A percentile compares a stretch with the other conserved stretches of the same genome.
Conservation (phyloP, 441 rosid species). For the Capsella rubella region DNA sequence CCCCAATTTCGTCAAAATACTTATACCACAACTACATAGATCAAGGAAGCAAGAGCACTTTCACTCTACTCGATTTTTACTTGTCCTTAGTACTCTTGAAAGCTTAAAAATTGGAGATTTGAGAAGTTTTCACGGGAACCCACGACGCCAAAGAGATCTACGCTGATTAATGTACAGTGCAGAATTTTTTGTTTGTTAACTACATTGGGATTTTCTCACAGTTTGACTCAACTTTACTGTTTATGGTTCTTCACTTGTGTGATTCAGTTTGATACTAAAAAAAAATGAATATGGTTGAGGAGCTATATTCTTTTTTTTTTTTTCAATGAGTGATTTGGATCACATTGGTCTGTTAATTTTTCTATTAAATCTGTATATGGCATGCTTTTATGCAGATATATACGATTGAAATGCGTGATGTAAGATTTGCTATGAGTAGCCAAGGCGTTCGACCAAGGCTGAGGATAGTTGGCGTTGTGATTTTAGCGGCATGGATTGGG, state of each 20-base stretch:
- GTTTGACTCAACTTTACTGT: conserved; percentile 21
- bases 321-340: not conserved
- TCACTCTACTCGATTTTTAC: not conserved
- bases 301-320: not conserved
- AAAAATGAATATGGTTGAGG: not conserved
- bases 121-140: not conserved
- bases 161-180: not conserved
- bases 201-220: conserved; percentile 15
- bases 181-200: conserved; percentile 8
- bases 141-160: conserved; percentile 9
- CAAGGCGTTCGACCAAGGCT: conserved; percentile 61
- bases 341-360: not conserved
- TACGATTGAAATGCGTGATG: conserved; percentile 36
- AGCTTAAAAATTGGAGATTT: not conserved
- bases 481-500: conserved; percentile 60
- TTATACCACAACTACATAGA: not conserved
- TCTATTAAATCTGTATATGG: not conserved
- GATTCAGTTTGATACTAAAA: not conserved
- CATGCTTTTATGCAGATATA: conserved; percentile 29
- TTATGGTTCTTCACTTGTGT: conserved; percentile 29
- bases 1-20: not conserved
- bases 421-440: conserved; percentile 42
- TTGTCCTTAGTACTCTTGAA: not conserved
- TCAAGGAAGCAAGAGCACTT: not conserved
- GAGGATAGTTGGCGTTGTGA: conserved; percentile 53